Evolutionary conservation across 208 protist species (phyloP), one percentile per base, ranked within the genome.

Genomic region (Wallacemonas sp.): DNA sequence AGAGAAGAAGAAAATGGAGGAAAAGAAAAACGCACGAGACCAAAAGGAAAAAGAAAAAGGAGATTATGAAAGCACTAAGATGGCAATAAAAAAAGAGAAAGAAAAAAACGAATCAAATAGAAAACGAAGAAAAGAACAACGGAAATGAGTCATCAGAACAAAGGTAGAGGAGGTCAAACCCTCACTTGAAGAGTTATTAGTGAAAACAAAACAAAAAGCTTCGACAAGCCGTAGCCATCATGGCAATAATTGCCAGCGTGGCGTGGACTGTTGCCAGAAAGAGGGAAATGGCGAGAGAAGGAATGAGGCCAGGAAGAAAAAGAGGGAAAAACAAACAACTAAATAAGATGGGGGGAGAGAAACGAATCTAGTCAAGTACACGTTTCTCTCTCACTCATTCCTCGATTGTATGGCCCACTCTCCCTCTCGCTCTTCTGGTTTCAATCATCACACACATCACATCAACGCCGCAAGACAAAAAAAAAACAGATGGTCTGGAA

Each of bases 131-230:
- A 33, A 55, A 60, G 61, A 29, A 55, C 24, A 46, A 39, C 64
- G 26, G 39, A 39, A 9, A 33, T 44, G 27, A 57, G 39, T 17
- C 64, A 41, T 24, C 36, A 49, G 8, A 47, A 56, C 27, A 23
- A 14, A 23, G 17, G 19, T 8, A 49, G 19, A 23, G 44, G 44
- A 49, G 44, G 44, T 8, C 4, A 49, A 49, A 23, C n/a, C n/a
- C n/a, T n/a, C 36, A 41, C 9, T 14, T 41, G 14, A 41, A 17
- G 36, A 17, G 36, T 14, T 41, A 41, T 41, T 41, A 17, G 36
- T 17, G 36, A 41, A 36, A n/a, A 66, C 29, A 48, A 72, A 55
- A 68, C 2, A 68, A 57, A 14, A 44, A 48, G 32, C 56, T 2
- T 9, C 17, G 14, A 41, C 36, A 41, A 47, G 68, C 9, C 17